A percentile compares a stretch with the other conserved stretches of the same genome.
Conservation (phyloP, 108 stramenopile species). For the Skeletonema marinoi region DNA sequence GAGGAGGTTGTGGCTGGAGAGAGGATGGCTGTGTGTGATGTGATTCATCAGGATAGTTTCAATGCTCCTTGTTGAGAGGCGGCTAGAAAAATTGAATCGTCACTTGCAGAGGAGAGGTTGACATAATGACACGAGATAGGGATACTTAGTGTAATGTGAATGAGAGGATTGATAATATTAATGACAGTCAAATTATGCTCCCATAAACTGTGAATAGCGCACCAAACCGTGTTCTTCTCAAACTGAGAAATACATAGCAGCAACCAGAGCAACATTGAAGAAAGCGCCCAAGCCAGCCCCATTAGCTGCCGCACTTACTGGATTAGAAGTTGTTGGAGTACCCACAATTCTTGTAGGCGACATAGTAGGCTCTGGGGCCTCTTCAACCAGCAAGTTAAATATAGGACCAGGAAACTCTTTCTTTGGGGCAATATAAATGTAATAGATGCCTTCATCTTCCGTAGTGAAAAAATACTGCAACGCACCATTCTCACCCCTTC, state of each 20-base stretch:
- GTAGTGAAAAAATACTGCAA: background rate
- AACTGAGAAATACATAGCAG: background rate
- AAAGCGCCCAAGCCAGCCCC: background rate
- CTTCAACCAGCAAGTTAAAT: background rate
- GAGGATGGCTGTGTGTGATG: conserved; percentile 28
- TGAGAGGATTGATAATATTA: background rate
- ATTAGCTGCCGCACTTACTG: background rate
- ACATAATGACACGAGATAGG: background rate
- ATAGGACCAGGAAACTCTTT: background rate
- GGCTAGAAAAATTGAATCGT: background rate
- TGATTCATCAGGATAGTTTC: conserved; percentile 28
- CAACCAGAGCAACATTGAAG: background rate
- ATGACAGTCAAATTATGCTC: too few species aligned
- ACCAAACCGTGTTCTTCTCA: background rate
- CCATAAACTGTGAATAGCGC: background rate
- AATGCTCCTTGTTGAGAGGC: background rate
- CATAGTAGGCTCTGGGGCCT: background rate
- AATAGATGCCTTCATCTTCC: background rate
- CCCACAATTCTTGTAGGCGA: background rate
- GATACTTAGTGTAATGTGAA: background rate
- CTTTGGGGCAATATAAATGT: background rate
- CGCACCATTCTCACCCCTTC: background rate
- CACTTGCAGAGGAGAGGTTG: background rate
- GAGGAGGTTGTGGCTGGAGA: conserved; percentile 39
- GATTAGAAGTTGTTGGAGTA: background rate